These are phyloP conservation scores for Phytophthora constricta DNA, from an alignment of 352 stramenopile genomes.

Conservation along the genomic window DNA sequence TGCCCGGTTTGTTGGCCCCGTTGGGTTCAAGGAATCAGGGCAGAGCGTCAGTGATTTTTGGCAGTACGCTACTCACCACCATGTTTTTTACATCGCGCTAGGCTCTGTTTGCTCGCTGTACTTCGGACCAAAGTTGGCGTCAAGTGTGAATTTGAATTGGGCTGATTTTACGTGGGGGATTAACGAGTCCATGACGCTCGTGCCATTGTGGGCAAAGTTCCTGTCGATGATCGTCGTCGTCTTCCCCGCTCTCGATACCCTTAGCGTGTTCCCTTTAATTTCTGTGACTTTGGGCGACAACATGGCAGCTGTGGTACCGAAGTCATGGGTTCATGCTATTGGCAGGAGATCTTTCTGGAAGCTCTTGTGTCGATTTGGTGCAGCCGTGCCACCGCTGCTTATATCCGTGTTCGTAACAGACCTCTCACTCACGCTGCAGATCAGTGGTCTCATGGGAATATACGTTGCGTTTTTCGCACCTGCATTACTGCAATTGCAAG, in stretches of 20 bases:
- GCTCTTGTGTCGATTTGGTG: conserved; percentile 79
- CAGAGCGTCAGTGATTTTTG: conserved; percentile 75
- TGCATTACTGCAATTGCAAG: conserved; percentile 69
- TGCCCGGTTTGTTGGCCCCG: conserved; percentile 84
- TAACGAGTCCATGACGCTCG: conserved; percentile 39
- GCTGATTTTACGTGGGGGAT: conserved; percentile 88
- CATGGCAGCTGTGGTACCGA: conserved; percentile 70
- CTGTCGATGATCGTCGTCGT: conserved; percentile 87
- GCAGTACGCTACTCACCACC: conserved; percentile 82
- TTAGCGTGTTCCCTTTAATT: conserved; percentile 93
- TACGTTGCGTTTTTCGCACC: conserved; percentile 87
- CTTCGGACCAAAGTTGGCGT: conserved; percentile 81
- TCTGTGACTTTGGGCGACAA: conserved; percentile 93
- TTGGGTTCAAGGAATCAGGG: conserved; percentile 65
- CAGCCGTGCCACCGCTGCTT: conserved; percentile 79
- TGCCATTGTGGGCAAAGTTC: conserved; percentile 66
- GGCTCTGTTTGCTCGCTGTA: conserved; percentile 82
- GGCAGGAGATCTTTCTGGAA: conserved; percentile 60
- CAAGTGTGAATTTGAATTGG: conserved; percentile 94
- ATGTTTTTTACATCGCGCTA: conserved; percentile 87
- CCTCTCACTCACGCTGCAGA: conserved; percentile 86
- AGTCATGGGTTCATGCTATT: conserved; percentile 41
- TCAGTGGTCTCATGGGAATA: conserved; percentile 80
- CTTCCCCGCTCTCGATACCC: conserved; percentile 90
- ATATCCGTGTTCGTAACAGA: conserved; percentile 86